Percentiles rank a stretch among this genome's conserved stretches.
Conservation (phyloP, 805 yeast species). For the Kregervanrija fluxuum region DNA sequence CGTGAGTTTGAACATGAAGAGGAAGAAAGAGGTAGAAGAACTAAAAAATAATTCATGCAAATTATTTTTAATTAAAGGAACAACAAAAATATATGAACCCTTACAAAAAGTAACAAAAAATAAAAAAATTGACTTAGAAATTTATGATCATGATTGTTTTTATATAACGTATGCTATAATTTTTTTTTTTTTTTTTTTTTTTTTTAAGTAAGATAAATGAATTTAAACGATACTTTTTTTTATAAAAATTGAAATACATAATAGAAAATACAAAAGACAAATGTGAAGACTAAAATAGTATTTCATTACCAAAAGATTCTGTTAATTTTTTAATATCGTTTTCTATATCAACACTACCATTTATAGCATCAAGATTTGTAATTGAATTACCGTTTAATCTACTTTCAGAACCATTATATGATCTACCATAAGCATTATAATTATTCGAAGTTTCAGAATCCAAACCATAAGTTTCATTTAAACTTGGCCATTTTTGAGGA, state of each 20-base stretch:
- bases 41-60: too few relatives aligned
- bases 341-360: slow-evolving; percentile 7
- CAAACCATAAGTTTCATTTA: background rate
- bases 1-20: background rate
- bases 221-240: too few relatives aligned
- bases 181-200: too few relatives aligned
- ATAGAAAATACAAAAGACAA: too few relatives aligned
- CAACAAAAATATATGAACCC: too few relatives aligned
- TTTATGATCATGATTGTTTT: too few relatives aligned
- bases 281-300: slow-evolving; percentile 9
- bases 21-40: background rate
- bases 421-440: slow-evolving; percentile 2
- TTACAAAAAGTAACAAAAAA: too few relatives aligned
- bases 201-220: too few relatives aligned
- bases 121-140: too few relatives aligned
- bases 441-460: slow-evolving; percentile 10
- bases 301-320: slow-evolving; percentile 32
- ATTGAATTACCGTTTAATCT: slow-evolving; percentile 2
- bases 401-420: slow-evolving; percentile 4
- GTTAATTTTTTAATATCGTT: slow-evolving; percentile 32
- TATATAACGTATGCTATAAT: background rate
- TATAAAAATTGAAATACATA: too few relatives aligned
- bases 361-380: background rate
- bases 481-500: slow-evolving; percentile 16
- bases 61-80: too few relatives aligned